phyloP scores from a whole-genome alignment of 192 early-diverging fungal species.

The Gaertneriomyces sp. region DNA sequence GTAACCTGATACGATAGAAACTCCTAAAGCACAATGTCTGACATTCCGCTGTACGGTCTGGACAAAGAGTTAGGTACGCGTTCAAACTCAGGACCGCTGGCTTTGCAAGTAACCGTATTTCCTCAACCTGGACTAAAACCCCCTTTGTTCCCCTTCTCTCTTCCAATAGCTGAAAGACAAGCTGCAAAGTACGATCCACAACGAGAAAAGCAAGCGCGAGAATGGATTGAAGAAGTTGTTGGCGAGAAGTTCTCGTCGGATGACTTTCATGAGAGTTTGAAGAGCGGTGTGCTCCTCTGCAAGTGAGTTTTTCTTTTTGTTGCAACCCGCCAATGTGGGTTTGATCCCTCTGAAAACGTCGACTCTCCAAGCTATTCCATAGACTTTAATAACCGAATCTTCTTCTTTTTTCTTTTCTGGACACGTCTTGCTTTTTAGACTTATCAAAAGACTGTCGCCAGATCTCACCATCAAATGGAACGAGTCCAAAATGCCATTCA shows the following conservation, averaged over 20 bases:
- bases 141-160: background rate
- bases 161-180: constrained; percentile 43
- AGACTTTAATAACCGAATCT: no score
- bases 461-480: constrained; percentile 53
- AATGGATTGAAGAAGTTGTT: constrained; percentile 66
- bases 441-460: constrained; percentile 54
- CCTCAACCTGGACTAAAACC: background rate
- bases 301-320: constrained; percentile 46
- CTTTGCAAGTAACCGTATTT: background rate
- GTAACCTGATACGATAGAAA: background rate
- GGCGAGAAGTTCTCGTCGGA: constrained; percentile 51
- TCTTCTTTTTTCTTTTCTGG: background rate
- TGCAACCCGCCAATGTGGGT: background rate
- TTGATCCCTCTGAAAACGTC: no score
- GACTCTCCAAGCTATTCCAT: no score
- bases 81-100: background rate
- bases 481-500: constrained; percentile 68
- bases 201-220: constrained; percentile 52
- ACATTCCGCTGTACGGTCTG: constrained; percentile 44
- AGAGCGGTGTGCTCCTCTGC: constrained; percentile 73
- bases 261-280: constrained; percentile 65
- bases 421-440: constrained; percentile 31
- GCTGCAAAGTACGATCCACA: constrained; percentile 47
- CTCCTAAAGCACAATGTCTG: background rate
- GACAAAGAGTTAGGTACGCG: constrained; percentile 46